These are phyloP conservation scores for Sisymbrium irio DNA, from an alignment of 345 rosid genomes.

Conservation along the genomic window DNA sequence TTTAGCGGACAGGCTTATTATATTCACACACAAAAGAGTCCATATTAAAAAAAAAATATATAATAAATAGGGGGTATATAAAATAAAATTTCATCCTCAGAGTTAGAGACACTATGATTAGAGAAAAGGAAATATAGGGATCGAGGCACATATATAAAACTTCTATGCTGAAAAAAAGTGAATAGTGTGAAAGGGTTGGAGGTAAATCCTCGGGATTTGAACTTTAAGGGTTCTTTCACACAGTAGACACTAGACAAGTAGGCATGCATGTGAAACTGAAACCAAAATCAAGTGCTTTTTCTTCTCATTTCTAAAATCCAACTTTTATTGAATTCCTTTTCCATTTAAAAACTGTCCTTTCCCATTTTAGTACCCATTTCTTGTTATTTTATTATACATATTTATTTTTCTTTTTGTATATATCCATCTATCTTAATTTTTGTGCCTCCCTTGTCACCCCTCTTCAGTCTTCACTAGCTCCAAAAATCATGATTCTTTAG, in stretches of 20 bases:
- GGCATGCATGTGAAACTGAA: conserved; percentile 38
- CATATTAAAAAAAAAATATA: neutral
- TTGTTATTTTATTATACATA: neutral
- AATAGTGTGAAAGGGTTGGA: conserved; percentile 27
- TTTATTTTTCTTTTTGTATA: neutral
- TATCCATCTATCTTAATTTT: neutral
- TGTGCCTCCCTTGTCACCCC: neutral
- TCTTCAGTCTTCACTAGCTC: neutral
- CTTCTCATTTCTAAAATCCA: neutral
- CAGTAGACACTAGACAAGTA: conserved; percentile 33
- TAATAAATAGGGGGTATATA: neutral
- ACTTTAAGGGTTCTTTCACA: neutral
- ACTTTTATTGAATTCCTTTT: neutral
- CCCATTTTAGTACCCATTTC: conserved; percentile 1
- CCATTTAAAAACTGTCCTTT: neutral
- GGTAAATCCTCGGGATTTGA: conserved; percentile 29
- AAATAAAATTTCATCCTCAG: neutral
- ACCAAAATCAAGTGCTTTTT: conserved; percentile 29
- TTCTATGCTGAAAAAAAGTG: neutral
- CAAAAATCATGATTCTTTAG: neutral
- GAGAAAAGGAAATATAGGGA: conserved; percentile 19
- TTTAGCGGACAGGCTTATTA: neutral
- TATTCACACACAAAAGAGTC: neutral
- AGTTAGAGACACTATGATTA: conserved; percentile 32
- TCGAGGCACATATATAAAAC: conserved; percentile 17